These are phyloP conservation scores for Myxozyma neotropica DNA, from an alignment of 805 yeast species.

Conservation along the genomic window DNA sequence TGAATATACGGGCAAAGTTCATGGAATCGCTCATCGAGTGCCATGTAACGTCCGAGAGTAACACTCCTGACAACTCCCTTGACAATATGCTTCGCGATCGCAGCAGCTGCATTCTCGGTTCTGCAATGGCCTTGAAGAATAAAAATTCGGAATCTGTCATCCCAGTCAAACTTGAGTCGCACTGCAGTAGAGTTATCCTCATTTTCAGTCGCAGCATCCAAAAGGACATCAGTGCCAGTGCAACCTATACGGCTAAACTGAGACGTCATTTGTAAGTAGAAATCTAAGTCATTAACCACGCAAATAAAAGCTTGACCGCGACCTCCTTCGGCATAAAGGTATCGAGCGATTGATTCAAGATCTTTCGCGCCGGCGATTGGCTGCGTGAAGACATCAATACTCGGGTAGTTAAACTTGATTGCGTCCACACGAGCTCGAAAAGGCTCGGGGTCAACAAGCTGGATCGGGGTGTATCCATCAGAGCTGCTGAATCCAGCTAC, in stretches of 20 bases:
- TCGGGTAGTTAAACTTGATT: not conserved
- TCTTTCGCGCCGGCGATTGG: not conserved
- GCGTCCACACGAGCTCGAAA: not conserved
- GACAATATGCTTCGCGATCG: not conserved
- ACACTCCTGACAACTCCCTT: slow-evolving; percentile 1
- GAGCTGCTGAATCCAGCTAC: not conserved
- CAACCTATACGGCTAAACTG: not conserved
- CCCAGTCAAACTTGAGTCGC: slow-evolving; percentile 2
- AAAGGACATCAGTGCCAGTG: not conserved
- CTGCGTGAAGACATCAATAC: not conserved
- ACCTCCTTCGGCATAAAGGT: not conserved
- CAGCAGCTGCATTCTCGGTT: not conserved
- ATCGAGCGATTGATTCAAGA: not conserved
- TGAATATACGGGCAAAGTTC: not conserved
- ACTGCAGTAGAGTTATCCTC: not conserved
- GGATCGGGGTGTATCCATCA: too few relatives aligned
- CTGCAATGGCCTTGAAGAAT: not conserved
- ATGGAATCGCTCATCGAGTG: not conserved
- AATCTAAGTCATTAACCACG: not conserved
- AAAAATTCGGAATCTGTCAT: slow-evolving; percentile 1
- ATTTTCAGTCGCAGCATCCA: not conserved
- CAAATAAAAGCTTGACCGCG: not conserved
- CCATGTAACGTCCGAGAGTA: not conserved
- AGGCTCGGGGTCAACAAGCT: not conserved
- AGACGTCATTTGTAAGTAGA: not conserved